Conservation (phyloP, 345 rosid genomes). For the Iberis pinnata region DNA sequence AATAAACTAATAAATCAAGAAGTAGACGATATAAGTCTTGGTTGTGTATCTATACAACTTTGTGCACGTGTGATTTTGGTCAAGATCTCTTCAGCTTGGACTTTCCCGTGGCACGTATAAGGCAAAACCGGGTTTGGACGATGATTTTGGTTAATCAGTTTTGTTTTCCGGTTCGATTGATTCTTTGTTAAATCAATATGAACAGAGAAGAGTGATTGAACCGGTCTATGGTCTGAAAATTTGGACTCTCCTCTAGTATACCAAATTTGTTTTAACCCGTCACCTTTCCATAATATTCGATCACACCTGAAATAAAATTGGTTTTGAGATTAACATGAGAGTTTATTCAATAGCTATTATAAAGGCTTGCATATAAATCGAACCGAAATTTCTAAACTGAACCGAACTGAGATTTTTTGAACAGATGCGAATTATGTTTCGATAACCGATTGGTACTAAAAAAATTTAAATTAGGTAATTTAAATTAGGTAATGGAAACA, state of each 20-base stretch:
- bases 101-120: conserved; percentile 47
- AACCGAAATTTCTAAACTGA: too few species aligned
- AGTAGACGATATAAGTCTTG: conserved; percentile 28
- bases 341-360: too few species aligned
- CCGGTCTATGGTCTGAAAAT: conserved; percentile 98
- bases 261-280: conserved; percentile 67
- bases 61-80: conserved; percentile 44
- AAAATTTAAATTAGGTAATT: too few species aligned
- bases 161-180: conserved; percentile 14
- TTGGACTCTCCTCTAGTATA: conserved; percentile 78
- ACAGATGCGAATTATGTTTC: too few species aligned
- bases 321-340: not conserved
- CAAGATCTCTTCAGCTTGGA: conserved; percentile 78
- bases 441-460: too few species aligned
- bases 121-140: conserved; percentile 38
- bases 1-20: conserved; percentile 15
- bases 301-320: conserved; percentile 62
- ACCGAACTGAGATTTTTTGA: too few species aligned
- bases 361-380: too few species aligned
- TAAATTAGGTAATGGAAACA: too few species aligned
- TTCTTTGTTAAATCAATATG: conserved; percentile 32
- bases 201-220: conserved; percentile 65
- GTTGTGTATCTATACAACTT: conserved; percentile 37
- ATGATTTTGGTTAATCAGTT: conserved; percentile 24
- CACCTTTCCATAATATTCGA: conserved; percentile 86